Evolutionary conservation across 805 yeast genomes (phyloP).

Genomic region (Clavispora fructus): DNA sequence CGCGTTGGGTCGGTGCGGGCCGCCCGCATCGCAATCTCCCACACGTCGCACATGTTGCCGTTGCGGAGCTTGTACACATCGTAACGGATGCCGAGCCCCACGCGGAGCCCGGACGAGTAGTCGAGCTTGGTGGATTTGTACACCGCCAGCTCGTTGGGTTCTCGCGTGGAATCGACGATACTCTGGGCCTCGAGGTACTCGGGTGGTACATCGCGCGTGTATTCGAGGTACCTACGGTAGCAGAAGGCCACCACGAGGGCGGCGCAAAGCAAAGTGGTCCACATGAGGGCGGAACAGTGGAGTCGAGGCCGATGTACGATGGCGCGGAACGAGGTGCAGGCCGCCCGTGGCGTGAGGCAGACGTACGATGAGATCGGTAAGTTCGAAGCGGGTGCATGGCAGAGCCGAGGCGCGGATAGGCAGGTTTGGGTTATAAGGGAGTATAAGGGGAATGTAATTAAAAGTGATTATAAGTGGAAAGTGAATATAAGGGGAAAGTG

Average conservation of each 20-base stretch:
- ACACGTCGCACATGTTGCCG: conserved; percentile 71
- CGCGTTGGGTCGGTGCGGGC: conserved; percentile 18
- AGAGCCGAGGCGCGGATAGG: too few species aligned
- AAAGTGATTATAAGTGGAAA: too few species aligned
- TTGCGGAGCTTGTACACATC: conserved; percentile 62
- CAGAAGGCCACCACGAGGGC: conserved; percentile 13
- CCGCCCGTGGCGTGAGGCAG: neutral
- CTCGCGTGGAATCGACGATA: conserved; percentile 57
- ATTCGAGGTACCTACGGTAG: conserved; percentile 23
- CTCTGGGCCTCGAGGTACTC: conserved; percentile 62
- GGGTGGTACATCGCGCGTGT: conserved; percentile 51
- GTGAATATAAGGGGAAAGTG: too few species aligned
- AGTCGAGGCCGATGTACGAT: neutral
- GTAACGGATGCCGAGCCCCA: conserved; percentile 62
- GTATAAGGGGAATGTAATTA: too few species aligned
- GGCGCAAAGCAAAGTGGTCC: conserved; percentile 13
- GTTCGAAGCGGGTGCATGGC: too few species aligned
- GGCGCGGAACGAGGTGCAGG: neutral
- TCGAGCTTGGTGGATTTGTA: conserved; percentile 74
- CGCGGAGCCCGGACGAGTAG: conserved; percentile 59
- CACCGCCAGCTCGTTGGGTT: conserved; percentile 64
- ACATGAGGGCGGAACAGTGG: neutral
- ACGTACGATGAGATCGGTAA: too few species aligned
- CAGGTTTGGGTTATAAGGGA: too few species aligned
- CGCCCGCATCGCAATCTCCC: conserved; percentile 46